Conservation (phyloP, 805 yeast genomes). For the Cyberlindnera mycetangii region DNA sequence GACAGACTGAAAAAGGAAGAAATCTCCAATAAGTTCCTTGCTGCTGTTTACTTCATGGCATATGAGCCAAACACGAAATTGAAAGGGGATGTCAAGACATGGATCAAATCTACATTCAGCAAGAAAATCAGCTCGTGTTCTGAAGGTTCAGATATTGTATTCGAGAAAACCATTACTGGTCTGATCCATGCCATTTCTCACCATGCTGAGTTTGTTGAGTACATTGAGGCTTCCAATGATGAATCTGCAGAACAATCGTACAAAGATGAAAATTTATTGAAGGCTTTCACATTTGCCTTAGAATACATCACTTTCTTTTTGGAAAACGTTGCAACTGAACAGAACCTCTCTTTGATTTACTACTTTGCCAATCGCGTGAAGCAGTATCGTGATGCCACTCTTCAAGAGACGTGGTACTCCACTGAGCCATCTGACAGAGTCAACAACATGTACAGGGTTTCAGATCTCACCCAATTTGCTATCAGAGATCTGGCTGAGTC, state of each 20-base stretch:
- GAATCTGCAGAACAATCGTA: conserved; percentile 4
- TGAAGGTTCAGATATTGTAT: conserved; percentile 40
- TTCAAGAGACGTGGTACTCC: conserved; percentile 16
- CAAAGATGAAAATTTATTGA: conserved; percentile 26
- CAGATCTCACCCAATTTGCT: conserved; percentile 71
- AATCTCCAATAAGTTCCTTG: conserved; percentile 64
- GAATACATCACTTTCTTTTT: conserved; percentile 61
- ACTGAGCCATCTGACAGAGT: conserved; percentile 34
- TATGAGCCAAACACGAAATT: conserved; percentile 63
- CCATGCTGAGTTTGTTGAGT: conserved; percentile 59
- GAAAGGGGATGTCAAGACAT: conserved; percentile 52
- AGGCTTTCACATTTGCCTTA: conserved; percentile 51
- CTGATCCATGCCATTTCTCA: conserved; percentile 71
- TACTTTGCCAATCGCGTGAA: conserved; percentile 77
- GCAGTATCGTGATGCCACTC: conserved; percentile 61
- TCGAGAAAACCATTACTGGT: conserved; percentile 67
- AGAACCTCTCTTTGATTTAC: conserved; percentile 69
- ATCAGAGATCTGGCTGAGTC: conserved; percentile 55
- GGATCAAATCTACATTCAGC: conserved; percentile 64
- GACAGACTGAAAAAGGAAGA: conserved; percentile 45
- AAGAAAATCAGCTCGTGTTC: conserved; percentile 22
- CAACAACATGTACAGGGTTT: conserved; percentile 50
- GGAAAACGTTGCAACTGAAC: conserved; percentile 55
- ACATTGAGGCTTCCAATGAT: conserved; percentile 26
- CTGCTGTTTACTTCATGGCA: conserved; percentile 69